Percentiles rank a stretch among this genome's conserved stretches.
These are phyloP conservation scores for Pogostemon cablin DNA, from an alignment of 257 asterid species.

Conservation along the genomic window DNA sequence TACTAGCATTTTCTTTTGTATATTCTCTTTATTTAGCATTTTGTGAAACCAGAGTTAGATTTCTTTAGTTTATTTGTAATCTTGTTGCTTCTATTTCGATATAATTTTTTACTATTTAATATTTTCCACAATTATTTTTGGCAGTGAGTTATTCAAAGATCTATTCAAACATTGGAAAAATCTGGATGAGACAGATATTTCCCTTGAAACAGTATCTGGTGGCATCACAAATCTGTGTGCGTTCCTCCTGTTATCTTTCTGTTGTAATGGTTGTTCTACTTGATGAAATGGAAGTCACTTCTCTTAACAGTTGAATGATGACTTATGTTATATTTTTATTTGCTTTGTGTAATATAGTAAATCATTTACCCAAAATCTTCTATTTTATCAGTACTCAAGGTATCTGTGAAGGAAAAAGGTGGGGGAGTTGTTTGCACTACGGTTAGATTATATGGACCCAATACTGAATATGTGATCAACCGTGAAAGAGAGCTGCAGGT, in stretches of 20 bases:
- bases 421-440: conserved; percentile 54
- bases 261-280: conserved; percentile 3
- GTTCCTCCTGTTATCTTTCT: conserved; percentile 35
- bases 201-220: conserved; percentile 88
- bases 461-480: conserved; percentile 90
- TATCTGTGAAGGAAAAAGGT: conserved; percentile 64
- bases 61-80: conserved; percentile 7
- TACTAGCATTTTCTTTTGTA: neutral
- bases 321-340: neutral
- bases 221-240: conserved; percentile 91
- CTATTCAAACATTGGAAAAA: conserved; percentile 76
- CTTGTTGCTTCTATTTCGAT: conserved; percentile 24
- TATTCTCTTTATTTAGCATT: conserved; percentile 20
- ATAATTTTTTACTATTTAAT: neutral
- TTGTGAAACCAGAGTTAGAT: conserved; percentile 9
- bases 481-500: conserved; percentile 92
- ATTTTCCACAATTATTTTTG: conserved; percentile 22
- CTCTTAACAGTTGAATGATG: conserved; percentile 17
- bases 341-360: conserved; percentile 26
- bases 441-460: conserved; percentile 88
- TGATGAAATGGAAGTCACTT: conserved; percentile 6
- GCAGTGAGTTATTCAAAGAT: conserved; percentile 87
- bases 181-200: conserved; percentile 72
- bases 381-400: conserved; percentile 76
- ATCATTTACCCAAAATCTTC: conserved; percentile 30